Percentiles rank a stretch among this genome's conserved stretches.
Conservation (phyloP, 129 eudicot species). For the Tagetes erecta region DNA sequence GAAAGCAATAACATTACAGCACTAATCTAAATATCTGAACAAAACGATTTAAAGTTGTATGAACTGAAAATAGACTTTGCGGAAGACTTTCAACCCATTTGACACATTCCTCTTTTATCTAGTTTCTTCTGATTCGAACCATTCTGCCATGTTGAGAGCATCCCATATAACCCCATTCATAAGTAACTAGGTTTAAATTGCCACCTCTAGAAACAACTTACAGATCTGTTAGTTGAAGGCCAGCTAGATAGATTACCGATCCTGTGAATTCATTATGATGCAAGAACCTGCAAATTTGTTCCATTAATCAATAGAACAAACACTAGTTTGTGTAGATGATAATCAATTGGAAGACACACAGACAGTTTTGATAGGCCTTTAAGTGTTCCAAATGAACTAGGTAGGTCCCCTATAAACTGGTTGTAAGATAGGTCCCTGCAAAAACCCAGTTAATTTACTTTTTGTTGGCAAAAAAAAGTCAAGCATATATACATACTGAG, state of each 20-base stretch:
- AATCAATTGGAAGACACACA: conserved; percentile 37
- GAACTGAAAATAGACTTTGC: no score
- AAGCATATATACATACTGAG: conserved; percentile 18
- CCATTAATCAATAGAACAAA: conserved; percentile 5
- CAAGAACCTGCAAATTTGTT: conserved; percentile 60
- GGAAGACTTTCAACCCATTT: no score
- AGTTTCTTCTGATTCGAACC: no score
- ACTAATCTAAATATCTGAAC: no score
- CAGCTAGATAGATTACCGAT: conserved; percentile 68
- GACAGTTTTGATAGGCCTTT: conserved; percentile 67
- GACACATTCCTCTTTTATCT: no score
- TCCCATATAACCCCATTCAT: no score
- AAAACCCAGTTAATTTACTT: conserved; percentile 14
- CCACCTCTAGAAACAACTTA: conserved; percentile 36
- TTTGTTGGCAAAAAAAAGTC: not conserved
- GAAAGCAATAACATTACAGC: no score
- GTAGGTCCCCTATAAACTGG: conserved; percentile 78
- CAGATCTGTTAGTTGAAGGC: conserved; percentile 78
- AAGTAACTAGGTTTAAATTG: no score
- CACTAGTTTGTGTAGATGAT: not conserved
- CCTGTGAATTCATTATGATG: conserved; percentile 82
- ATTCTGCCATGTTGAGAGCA: no score
- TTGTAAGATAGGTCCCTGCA: conserved; percentile 91
- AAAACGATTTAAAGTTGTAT: no score
- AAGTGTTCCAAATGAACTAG: conserved; percentile 63